Evolutionary conservation across 2,329 filamentous ascomycete species (phyloP), one percentile per base, ranked within the genome.

Genomic region (Paramyrothecium roridum): DNA sequence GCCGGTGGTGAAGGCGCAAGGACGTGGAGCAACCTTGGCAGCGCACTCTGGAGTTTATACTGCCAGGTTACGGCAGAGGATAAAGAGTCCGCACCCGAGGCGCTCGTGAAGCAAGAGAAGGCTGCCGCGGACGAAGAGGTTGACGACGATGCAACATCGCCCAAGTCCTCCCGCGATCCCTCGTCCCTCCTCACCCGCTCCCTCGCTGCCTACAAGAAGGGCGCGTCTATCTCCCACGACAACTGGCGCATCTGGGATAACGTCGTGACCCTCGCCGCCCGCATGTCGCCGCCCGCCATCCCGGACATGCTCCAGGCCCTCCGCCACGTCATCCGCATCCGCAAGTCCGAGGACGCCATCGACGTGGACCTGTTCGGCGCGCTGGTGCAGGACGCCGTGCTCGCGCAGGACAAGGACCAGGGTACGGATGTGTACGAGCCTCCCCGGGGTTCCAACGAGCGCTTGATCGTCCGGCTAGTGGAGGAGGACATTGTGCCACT

Each of bases 181-280:
- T 78, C 84, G 37, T 80, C 80, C 50, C 79, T 90, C 53, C 81
- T 92, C 2, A 76, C 81, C 1, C 91, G 96, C 67, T 87, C 95
- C 0, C 82, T 99, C 1, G 79, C 83, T 7, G 93, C 95, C 0
- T 91, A 96, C 72, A 95, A 96, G 68, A 88, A 90, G 59, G 95
- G 93, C 11, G 91, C 93, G 1, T 82, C 84, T 4, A 83, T 96
- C 22, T 91, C 96, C 52, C 83, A 91, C 70, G 87, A 92, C 63
- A 93, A 93, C 74, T 90, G 89, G 82, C 87, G 91, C 63, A 97
- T 99, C 70, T 98, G 93, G 93, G 91, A 96, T 68, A 99, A 99
- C 65, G 88, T 98, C 17, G 83, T 99, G 55, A 95, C 92, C 0
- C 87, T 98, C 21, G 89, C 90, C 0, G 85, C 90, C 0, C 89